Evolutionary conservation across 768 basidiomycete genomes (phyloP), one percentile per base, ranked within the genome.

Genomic region (Lyophyllum atratum): DNA sequence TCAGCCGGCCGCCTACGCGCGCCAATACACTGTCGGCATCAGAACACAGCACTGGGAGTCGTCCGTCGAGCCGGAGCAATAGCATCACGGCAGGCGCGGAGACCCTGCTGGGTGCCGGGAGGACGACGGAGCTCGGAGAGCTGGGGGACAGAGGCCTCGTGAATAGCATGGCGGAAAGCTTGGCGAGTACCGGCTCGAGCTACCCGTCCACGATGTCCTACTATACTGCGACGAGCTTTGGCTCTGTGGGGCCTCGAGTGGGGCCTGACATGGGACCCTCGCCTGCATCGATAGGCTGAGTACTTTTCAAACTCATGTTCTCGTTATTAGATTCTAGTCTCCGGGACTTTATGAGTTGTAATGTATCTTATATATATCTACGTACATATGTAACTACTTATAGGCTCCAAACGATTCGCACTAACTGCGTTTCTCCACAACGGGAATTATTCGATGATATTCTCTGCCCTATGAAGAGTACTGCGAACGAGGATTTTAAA

Each of bases 1-100:
- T 67, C 1, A 76, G 76, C 56, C 69, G 77, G 14, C 76, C 78
- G 37, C 73, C 74, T 4, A 80, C 80, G 33, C 66, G 76, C 44
- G 72, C 73, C 34, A 72, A 73, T 44, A 69, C 74, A 15, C 61
- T 74, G 21, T 72, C 72, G 25, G 63, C 68, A 60, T 61, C 62
- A 49, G 73, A 71, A 9, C 57, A 67, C 46, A 65, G 63, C 25
- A 55, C 59, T 49, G 68, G 55, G 42, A 70, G 72, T 55, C 70
- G 67, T 19, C 68, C 72, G 21, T 70, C 74, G n/a, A 80, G 77
- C 54, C 65, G 76, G 34, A 59, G 69, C 14, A 74, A 71, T 52
- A 78, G 75, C 40, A 56, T 74, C 2, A 66, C 68, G 2, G 66
- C 64, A 9, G 65, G 66, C 10, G 74, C 69, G 17, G 74, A 72